phyloP scores from a whole-genome alignment of 2,329 filamentous ascomycete species.

The Sporothrix variecibatus region DNA sequence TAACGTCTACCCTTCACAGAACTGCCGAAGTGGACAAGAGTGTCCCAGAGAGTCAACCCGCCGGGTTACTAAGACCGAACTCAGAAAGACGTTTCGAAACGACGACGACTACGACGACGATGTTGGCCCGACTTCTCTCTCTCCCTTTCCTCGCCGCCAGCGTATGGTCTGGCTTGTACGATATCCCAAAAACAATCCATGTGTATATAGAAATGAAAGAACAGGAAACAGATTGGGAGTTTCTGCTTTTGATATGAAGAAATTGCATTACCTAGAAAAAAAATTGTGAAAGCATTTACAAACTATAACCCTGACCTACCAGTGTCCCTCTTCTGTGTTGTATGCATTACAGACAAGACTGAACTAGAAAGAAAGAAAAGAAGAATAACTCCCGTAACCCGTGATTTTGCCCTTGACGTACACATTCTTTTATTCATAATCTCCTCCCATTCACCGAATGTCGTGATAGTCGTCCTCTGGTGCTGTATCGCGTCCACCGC shows the following conservation, averaged over 20 bases:
- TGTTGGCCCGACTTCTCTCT: not conserved
- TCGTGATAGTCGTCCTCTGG: conserved; percentile 60
- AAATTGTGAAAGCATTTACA: not conserved
- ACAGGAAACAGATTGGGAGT: not conserved
- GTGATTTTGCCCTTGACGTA: not conserved
- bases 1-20: conserved; percentile 50
- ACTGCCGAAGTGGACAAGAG: conserved; percentile 89
- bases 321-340: not conserved
- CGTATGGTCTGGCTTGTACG: conserved; percentile 25
- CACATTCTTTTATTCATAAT: not conserved
- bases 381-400: not conserved
- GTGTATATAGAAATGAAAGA: conserved; percentile 20
- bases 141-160: not conserved
- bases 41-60: conserved; percentile 91
- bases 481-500: conserved; percentile 41
- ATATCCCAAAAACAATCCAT: conserved; percentile 22
- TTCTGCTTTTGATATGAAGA: not conserved
- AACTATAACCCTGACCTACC: not conserved
- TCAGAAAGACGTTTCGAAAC: not conserved
- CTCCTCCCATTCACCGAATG: conserved; percentile 47
- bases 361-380: not conserved
- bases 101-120: not conserved
- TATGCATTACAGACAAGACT: not conserved
- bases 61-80: conserved; percentile 73
- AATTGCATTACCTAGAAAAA: not conserved